phyloP scores from a whole-genome alignment of 257 asterid genomes.

The Przewalskia tangutica region DNA sequence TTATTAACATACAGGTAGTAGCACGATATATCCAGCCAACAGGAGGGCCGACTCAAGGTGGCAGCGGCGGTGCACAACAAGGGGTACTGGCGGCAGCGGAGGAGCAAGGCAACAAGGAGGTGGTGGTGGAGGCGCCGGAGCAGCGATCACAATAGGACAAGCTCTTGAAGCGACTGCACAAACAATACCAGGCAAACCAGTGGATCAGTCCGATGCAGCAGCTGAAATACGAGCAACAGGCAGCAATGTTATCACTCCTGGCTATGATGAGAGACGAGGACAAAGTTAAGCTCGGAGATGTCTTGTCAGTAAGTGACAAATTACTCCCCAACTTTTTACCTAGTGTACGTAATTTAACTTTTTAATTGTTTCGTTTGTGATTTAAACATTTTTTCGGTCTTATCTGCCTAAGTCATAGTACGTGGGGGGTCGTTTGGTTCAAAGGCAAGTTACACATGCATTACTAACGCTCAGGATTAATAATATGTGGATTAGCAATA shows the following conservation, averaged over 20 bases:
- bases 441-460: no score
- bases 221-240: conserved; percentile 70
- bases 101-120: conserved; percentile 1
- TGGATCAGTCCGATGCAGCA: conserved; percentile 67
- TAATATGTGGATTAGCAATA: no score
- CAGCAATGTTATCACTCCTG: conserved; percentile 29
- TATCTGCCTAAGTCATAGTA: no score
- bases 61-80: not conserved
- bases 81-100: not conserved
- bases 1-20: conserved; percentile 24
- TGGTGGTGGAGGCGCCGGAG: conserved; percentile 10
- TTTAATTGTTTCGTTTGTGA: no score
- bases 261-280: conserved; percentile 33
- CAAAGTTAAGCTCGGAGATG: conserved; percentile 44
- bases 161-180: conserved; percentile 57
- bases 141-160: conserved; percentile 52
- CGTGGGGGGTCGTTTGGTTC: no score
- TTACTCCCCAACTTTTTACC: not conserved
- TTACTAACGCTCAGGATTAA: no score
- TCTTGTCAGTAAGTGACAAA: conserved; percentile 28
- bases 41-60: not conserved
- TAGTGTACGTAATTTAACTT: not conserved
- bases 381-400: no score
- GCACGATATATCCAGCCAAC: conserved; percentile 22
- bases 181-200: conserved; percentile 37